These are phyloP conservation scores for Diplodia sapinea DNA, from an alignment of 2,329 filamentous ascomycete species.

Conservation along the genomic window DNA sequence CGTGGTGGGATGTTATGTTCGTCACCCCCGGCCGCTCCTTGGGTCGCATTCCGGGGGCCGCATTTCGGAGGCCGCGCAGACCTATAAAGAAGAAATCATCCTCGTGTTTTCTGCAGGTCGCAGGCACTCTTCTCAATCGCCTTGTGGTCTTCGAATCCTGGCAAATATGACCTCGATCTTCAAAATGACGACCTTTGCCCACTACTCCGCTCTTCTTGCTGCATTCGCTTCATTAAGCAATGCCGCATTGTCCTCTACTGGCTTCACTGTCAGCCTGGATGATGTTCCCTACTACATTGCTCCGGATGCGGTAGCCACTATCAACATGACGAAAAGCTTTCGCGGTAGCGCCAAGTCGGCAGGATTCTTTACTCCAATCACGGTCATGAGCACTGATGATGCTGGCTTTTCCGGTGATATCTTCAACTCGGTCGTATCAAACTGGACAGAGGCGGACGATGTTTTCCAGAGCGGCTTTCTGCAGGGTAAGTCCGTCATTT, in stretches of 20 bases:
- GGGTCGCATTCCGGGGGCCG: not conserved
- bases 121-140: not conserved
- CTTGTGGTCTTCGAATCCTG: too few relatives aligned
- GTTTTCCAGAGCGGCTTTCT: slow-evolving; percentile 51
- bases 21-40: not conserved
- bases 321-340: slow-evolving; percentile 39
- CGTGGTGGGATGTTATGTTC: not conserved
- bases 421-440: slow-evolving; percentile 38
- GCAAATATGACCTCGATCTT: not conserved
- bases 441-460: slow-evolving; percentile 47
- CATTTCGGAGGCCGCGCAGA: not conserved
- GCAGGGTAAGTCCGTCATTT: slow-evolving; percentile 37
- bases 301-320: slow-evolving; percentile 43
- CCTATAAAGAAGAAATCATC: not conserved
- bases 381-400: slow-evolving; percentile 44
- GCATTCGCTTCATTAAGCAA: not conserved
- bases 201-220: not conserved
- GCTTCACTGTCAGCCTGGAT: slow-evolving; percentile 49
- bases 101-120: not conserved
- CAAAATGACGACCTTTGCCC: not conserved
- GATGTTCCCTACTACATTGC: slow-evolving; percentile 51
- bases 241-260: slow-evolving; percentile 41
- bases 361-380: slow-evolving; percentile 47
- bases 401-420: slow-evolving; percentile 36
- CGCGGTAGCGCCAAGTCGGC: slow-evolving; percentile 33